These are phyloP conservation scores for Lasiodiplodia sp. DNA, from an alignment of 2,329 filamentous ascomycete species.

Conservation along the genomic window DNA sequence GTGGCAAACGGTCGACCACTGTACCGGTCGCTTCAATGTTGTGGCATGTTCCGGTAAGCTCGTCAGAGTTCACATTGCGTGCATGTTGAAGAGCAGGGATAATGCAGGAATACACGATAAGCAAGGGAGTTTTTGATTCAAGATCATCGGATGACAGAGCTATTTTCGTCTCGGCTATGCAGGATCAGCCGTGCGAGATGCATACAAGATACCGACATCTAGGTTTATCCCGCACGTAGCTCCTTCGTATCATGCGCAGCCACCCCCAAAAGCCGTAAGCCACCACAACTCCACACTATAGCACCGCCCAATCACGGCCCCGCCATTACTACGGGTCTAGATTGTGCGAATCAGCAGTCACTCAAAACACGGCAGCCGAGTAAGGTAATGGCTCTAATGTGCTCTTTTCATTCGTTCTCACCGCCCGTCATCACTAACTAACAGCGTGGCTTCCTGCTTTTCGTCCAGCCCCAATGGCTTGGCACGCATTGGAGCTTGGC, in stretches of 20 bases:
- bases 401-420: background rate
- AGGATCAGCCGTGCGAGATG: background rate
- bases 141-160: background rate
- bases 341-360: background rate
- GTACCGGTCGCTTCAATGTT: background rate
- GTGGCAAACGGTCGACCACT: background rate
- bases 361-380: background rate
- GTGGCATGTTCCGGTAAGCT: background rate
- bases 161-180: background rate
- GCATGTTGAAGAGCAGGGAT: background rate
- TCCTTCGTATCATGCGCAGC: too few relatives aligned
- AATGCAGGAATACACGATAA: background rate
- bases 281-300: background rate
- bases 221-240: background rate
- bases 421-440: background rate
- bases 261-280: background rate
- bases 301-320: background rate
- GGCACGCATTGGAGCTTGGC: background rate
- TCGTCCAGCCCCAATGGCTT: background rate
- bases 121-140: background rate
- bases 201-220: background rate
- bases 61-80: background rate
- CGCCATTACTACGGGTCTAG: background rate
- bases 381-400: conserved; percentile 1
- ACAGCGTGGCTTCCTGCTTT: background rate